phyloP scores from a whole-genome alignment of 108 stramenopile genomes.

The Cyclotella baltica region DNA sequence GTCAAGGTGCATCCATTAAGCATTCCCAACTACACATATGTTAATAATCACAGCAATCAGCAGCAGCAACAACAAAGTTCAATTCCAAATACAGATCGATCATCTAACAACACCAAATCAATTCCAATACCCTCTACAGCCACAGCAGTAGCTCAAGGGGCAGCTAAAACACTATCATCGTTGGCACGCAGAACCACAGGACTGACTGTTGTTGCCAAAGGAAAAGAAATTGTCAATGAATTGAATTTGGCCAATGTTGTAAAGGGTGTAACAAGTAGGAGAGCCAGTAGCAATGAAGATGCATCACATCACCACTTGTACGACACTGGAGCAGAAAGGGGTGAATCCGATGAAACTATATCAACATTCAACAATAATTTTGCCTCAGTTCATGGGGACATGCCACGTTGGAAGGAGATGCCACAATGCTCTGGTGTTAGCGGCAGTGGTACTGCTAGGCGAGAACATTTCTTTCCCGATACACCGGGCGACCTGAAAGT shows the following conservation, averaged over 20 bases:
- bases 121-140: slow-evolving; percentile 2
- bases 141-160: slow-evolving; percentile 13
- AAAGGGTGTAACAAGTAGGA: background rate
- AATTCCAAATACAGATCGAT: too few species aligned
- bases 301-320: slow-evolving; percentile 16
- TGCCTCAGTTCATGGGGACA: slow-evolving; percentile 17
- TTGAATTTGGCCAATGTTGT: background rate
- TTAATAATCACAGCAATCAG: background rate
- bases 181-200: slow-evolving; percentile 21
- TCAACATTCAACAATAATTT: background rate
- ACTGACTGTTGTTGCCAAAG: slow-evolving; percentile 13
- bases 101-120: background rate
- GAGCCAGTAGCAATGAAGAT: background rate
- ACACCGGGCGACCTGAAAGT: background rate
- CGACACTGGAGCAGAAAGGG: slow-evolving; percentile 11
- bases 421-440: background rate
- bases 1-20: slow-evolving; percentile 65
- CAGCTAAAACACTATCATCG: slow-evolving; percentile 23
- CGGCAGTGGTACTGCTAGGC: background rate
- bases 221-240: slow-evolving; percentile 4
- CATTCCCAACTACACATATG: slow-evolving; percentile 9
- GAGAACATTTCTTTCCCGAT: slow-evolving; percentile 56
- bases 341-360: slow-evolving; percentile 19
- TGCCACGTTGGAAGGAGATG: slow-evolving; percentile 3
- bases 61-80: background rate